These are phyloP conservation scores for Leptomonas pyrrhocoris DNA, from an alignment of 208 protist genomes.

Conservation along the genomic window DNA sequence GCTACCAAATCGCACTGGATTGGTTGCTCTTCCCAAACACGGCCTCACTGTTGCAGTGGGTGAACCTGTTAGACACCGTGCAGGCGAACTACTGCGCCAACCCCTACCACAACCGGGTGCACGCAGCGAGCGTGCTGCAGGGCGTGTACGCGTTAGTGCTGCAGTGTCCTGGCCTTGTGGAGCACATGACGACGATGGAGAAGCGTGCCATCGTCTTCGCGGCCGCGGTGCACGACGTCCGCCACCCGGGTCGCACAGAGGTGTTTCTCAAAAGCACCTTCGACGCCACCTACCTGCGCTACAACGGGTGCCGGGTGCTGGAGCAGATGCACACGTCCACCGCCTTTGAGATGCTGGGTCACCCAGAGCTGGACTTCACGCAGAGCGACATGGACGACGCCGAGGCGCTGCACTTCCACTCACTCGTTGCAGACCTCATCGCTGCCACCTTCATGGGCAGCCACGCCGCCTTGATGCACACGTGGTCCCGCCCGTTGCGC, in stretches of 20 bases:
- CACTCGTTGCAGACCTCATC: conserved; percentile 55
- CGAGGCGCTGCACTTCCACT: conserved; percentile 71
- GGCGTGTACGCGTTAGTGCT: conserved; percentile 56
- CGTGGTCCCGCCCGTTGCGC: conserved; percentile 27
- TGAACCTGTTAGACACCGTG: conserved; percentile 38
- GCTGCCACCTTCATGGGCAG: conserved; percentile 67
- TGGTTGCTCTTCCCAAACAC: conserved; percentile 58
- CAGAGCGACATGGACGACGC: conserved; percentile 36
- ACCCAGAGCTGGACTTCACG: conserved; percentile 65
- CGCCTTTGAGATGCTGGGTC: conserved; percentile 59
- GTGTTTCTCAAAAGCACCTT: conserved; percentile 56
- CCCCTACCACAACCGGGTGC: conserved; percentile 78
- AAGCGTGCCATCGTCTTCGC: conserved; percentile 68
- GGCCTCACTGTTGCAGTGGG: conserved; percentile 41
- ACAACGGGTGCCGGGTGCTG: conserved; percentile 54
- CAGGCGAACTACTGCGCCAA: conserved; percentile 79
- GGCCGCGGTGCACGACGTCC: conserved; percentile 70
- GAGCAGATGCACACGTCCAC: conserved; percentile 83
- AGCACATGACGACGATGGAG: conserved; percentile 59
- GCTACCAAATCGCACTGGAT: conserved; percentile 42
- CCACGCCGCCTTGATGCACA: conserved; percentile 42
- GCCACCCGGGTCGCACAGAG: conserved; percentile 70
- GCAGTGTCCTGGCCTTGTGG: conserved; percentile 37
- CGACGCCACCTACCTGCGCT: conserved; percentile 62
- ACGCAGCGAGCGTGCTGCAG: conserved; percentile 82